Evolutionary conservation across 768 basidiomycete species (phyloP).

Genomic region (Leucosporidium creatinivorum): DNA sequence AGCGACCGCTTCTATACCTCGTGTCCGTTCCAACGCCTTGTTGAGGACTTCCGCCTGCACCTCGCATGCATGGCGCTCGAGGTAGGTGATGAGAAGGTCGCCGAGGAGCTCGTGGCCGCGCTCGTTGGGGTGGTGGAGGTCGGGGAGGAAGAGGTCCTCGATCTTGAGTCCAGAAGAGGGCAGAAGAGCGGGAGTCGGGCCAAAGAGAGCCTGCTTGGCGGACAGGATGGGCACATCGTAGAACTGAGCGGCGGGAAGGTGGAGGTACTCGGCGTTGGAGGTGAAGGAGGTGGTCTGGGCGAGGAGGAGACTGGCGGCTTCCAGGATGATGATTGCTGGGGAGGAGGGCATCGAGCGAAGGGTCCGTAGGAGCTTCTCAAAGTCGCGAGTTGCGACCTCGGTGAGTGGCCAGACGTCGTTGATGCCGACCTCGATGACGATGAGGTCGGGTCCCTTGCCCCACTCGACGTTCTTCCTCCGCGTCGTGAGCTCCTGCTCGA

Average conservation of each 20-base stretch:
- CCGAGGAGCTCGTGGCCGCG: conserved; percentile 71
- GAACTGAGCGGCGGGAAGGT: conserved; percentile 82
- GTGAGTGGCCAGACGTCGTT: conserved; percentile 69
- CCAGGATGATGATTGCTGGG: conserved; percentile 65
- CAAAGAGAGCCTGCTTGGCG: conserved; percentile 26
- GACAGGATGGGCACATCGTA: conserved; percentile 88
- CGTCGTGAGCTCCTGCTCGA: conserved; percentile 80
- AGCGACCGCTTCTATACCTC: not conserved
- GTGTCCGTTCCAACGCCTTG: not conserved
- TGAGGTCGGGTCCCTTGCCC: conserved; percentile 81
- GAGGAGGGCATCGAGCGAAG: conserved; percentile 75
- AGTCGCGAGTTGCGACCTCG: conserved; percentile 50
- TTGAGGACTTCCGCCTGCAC: conserved; percentile 34
- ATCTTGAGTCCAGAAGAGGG: conserved; percentile 52
- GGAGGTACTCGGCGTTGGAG: conserved; percentile 77
- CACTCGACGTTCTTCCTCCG: conserved; percentile 55
- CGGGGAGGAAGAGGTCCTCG: conserved; percentile 68
- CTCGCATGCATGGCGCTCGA: conserved; percentile 76
- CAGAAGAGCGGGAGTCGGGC: conserved; percentile 10
- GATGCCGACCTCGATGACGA: conserved; percentile 84
- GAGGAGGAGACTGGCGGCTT: conserved; percentile 79
- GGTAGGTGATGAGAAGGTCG: conserved; percentile 78
- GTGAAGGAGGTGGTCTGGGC: conserved; percentile 79
- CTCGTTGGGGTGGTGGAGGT: conserved; percentile 59
- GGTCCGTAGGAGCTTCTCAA: conserved; percentile 8